A percentile compares a stretch with the other conserved stretches of the same genome.
phyloP scores from a whole-genome alignment of 768 basidiomycete species.

The Crassisporium funariophilum region DNA sequence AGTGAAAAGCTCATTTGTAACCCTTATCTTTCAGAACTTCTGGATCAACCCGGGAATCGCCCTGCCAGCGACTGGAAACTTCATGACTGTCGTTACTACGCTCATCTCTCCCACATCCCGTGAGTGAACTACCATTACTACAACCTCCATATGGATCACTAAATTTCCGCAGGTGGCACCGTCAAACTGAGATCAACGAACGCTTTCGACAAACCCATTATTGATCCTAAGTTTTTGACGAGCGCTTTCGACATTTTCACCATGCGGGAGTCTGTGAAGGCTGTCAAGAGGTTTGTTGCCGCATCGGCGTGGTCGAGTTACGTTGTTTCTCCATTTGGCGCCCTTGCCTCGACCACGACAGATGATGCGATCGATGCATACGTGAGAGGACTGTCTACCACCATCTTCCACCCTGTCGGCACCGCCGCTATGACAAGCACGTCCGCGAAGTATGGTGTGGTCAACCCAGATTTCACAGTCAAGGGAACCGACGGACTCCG shows the following conservation, averaged over 20 bases:
- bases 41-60: constrained; percentile 14
- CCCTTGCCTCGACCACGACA: constrained; percentile 13
- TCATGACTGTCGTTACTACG: constrained; percentile 26
- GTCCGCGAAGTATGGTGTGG: constrained; percentile 28
- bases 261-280: constrained; percentile 26
- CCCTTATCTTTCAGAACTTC: constrained; percentile 12
- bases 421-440: constrained; percentile 30
- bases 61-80: constrained; percentile 28
- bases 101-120: constrained; percentile 38
- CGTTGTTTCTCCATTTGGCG: constrained; percentile 22
- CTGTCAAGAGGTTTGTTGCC: constrained; percentile 19
- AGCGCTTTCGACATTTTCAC: constrained; percentile 28
- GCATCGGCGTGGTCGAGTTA: constrained; percentile 31
- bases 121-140: constrained; percentile 15
- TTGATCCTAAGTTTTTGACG: constrained; percentile 49
- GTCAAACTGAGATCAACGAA: constrained; percentile 41
- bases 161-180: constrained; percentile 31
- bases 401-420: constrained; percentile 32
- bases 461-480: constrained; percentile 34
- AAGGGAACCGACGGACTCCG: constrained; percentile 34
- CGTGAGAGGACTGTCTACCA: constrained; percentile 18
- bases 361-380: constrained; percentile 28
- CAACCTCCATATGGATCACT: neutral
- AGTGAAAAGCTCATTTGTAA: neutral
- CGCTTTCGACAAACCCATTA: constrained; percentile 47